Evolutionary conservation across 1,139 yeast species (phyloP).

Genomic region (Kazachstania sp.): DNA sequence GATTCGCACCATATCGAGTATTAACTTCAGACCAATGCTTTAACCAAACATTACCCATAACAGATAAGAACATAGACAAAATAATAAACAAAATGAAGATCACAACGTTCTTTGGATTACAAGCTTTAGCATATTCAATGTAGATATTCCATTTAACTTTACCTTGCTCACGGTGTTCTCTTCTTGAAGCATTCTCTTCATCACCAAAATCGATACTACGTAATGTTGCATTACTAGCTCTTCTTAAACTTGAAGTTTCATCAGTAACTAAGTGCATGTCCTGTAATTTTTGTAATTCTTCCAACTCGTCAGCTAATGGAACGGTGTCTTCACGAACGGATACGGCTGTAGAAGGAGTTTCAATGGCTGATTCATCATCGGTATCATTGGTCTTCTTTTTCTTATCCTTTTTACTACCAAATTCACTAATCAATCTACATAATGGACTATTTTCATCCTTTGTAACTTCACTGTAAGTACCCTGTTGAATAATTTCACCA

Average conservation of each 20-base stretch:
- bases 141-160: slow-evolving; percentile 89
- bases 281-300: slow-evolving; percentile 30
- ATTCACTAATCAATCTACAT: slow-evolving; percentile 59
- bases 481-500: slow-evolving; percentile 75
- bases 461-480: slow-evolving; percentile 51
- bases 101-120: slow-evolving; percentile 64
- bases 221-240: slow-evolving; percentile 62
- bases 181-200: slow-evolving; percentile 42
- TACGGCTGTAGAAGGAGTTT: slow-evolving; percentile 11
- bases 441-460: slow-evolving; percentile 44
- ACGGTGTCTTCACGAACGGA: slow-evolving; percentile 20
- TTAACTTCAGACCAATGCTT: slow-evolving; percentile 96
- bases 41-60: slow-evolving; percentile 75
- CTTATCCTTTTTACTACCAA: slow-evolving; percentile 46
- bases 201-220: slow-evolving; percentile 36
- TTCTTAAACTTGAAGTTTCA: slow-evolving; percentile 44
- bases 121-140: slow-evolving; percentile 74
- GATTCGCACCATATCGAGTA: slow-evolving; percentile 59
- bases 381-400: neutral
- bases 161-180: slow-evolving; percentile 87
- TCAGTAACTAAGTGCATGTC: slow-evolving; percentile 24
- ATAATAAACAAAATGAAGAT: slow-evolving; percentile 47
- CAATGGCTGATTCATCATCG: neutral
- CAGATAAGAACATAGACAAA: slow-evolving; percentile 52
- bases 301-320: slow-evolving; percentile 30